Base-by-base conservation (phyloP, 345 rosid species). In the Gossypium anomalum region DNA sequence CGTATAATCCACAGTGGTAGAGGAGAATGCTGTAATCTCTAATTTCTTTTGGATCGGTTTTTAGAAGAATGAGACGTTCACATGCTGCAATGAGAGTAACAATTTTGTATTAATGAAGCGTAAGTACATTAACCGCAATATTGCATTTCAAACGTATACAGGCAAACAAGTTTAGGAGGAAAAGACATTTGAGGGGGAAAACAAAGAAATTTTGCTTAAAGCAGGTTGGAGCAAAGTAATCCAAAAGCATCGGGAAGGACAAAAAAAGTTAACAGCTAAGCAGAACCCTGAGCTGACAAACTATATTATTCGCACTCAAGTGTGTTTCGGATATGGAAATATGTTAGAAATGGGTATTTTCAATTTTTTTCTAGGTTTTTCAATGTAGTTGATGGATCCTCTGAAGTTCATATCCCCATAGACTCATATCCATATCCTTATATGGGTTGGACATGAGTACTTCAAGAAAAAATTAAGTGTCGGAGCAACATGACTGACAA, bases 1-100 rank as follows among this genome's bases (percentile, higher is more conserved):
- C 83, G 34, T 83, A 88, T 4, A 86, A 82, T 43, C 90, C 90
- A 27, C 92, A 88, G 47, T 90, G 94, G 73, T 90, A 88, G 14
- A 90, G 88, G 81, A 90, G 90, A 72, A 84, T 74, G 80, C 90
- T 82, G 81, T 88, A 88, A 78, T 90, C 94, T 74, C 94, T 84
- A 77, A 86, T 71, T 75, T 90, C 94, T 47, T 74, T 81, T 4
- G 86, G 82, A 77, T 90, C 85, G 41, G 75, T 63, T 65, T 79
- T 79, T 16, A 90, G 70, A 75, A 87, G 85, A 72, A 90, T 84
- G 17, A 86, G 85, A 9, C 88, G 94, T 80, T 89, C 94, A 61
- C 92, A 88, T 70, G 92, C 94, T 89, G 88, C 59, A 71, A 75
- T 16, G 74, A 71, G 17, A 68, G 55, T 49, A 48, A 49, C 9